Evolutionary conservation across 805 yeast genomes (phyloP).

Genomic region (Saturnispora quitensis): DNA sequence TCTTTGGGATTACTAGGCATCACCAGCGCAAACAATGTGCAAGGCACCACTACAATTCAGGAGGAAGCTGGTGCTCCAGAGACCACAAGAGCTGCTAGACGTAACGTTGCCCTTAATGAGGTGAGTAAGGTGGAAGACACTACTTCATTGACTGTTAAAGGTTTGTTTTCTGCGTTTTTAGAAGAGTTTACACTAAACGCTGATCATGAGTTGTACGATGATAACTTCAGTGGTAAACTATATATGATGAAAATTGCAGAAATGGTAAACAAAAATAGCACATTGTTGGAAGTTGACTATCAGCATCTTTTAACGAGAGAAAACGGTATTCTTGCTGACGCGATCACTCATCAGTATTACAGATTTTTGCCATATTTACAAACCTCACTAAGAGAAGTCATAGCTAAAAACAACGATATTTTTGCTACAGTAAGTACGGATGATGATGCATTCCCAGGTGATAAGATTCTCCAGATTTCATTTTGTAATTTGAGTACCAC

Average conservation of each 20-base stretch:
- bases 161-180: conserved; percentile 78
- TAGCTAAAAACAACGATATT: conserved; percentile 68
- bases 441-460: conserved; percentile 39
- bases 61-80: conserved; percentile 11
- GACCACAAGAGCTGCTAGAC: conserved; percentile 22
- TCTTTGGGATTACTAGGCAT: conserved; percentile 9
- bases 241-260: conserved; percentile 76
- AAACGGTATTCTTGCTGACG: conserved; percentile 81
- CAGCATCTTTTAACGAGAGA: conserved; percentile 66
- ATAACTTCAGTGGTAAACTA: conserved; percentile 42
- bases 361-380: conserved; percentile 82
- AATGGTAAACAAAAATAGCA: conserved; percentile 65
- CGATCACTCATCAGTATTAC: conserved; percentile 85
- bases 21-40: conserved; percentile 4
- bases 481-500: conserved; percentile 78
- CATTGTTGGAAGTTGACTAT: conserved; percentile 79
- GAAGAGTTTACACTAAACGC: conserved; percentile 46
- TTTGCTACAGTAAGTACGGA: conserved; percentile 32
- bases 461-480: conserved; percentile 79
- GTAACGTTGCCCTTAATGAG: conserved; percentile 52
- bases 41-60: conserved; percentile 1
- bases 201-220: conserved; percentile 26
- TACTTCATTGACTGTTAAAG: conserved; percentile 90
- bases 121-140: conserved; percentile 84
- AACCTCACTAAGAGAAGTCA: conserved; percentile 62